phyloP scores from a whole-genome alignment of 176 grass and related monocot genomes.

The Calamus simplicifolius region DNA sequence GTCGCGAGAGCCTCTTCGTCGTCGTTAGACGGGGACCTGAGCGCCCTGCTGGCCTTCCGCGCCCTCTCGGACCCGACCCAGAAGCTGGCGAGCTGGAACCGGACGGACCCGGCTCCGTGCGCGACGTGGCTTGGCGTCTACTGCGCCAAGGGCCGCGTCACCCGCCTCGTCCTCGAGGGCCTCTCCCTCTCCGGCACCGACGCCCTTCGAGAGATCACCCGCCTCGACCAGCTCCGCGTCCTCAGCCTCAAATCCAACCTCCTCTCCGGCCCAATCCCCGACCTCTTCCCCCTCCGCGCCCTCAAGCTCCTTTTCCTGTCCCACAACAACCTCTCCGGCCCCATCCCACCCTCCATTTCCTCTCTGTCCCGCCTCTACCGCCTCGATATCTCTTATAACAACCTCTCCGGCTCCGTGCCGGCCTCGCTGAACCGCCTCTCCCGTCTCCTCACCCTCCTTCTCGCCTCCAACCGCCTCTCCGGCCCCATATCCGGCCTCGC shows the following conservation, averaged over 20 bases:
- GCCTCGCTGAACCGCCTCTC: background rate
- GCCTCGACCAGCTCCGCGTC: constrained; percentile 64
- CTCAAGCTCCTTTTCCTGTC: constrained; percentile 88
- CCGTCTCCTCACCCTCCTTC: constrained; percentile 5
- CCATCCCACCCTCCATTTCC: constrained; percentile 41
- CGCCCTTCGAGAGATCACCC: constrained; percentile 32
- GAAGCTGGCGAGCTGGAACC: constrained; percentile 55
- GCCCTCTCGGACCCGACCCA: constrained; percentile 28
- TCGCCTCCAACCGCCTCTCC: background rate
- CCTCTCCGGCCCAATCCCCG: constrained; percentile 48
- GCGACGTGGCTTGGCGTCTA: constrained; percentile 55
- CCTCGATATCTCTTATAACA: constrained; percentile 72
- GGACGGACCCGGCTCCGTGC: constrained; percentile 50
- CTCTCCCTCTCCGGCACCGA: constrained; percentile 39
- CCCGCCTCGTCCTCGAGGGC: constrained; percentile 63
- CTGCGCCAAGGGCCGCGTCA: constrained; percentile 63
- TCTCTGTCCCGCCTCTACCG: constrained; percentile 55
- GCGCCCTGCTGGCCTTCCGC: constrained; percentile 52
- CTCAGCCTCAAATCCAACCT: constrained; percentile 80
- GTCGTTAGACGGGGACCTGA: constrained; percentile 44
- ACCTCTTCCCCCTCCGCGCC: constrained; percentile 52
- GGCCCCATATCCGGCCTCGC: constrained; percentile 8
- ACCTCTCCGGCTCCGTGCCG: constrained; percentile 36
- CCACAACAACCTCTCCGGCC: constrained; percentile 51
- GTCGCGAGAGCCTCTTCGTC: constrained; percentile 21